These are phyloP conservation scores for Saccharomyces uvarum DNA, from an alignment of 1,139 yeast genomes.

Conservation along the genomic window DNA sequence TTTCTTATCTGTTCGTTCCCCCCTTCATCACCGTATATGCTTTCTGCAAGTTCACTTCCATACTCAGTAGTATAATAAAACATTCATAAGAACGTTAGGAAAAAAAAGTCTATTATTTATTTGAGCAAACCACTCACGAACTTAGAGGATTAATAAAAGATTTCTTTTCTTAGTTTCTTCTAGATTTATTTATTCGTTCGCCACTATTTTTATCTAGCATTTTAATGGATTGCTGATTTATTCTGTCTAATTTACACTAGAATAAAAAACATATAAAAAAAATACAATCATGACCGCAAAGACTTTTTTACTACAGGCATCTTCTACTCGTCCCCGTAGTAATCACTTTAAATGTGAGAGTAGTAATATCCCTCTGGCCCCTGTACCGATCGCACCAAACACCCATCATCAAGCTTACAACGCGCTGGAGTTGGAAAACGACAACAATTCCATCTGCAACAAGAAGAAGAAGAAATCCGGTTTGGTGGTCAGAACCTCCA, in stretches of 20 bases:
- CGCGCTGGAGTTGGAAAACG: background rate
- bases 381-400: constrained; percentile 7
- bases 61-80: background rate
- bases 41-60: background rate
- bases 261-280: background rate
- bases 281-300: background rate
- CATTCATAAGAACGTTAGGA: background rate
- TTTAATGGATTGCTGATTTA: background rate
- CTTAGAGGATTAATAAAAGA: background rate
- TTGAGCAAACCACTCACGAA: background rate
- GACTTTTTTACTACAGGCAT: background rate
- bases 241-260: background rate
- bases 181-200: background rate
- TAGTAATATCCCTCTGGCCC: background rate
- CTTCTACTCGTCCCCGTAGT: background rate
- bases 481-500: constrained; percentile 25
- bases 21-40: background rate
- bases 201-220: background rate
- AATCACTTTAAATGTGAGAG: background rate
- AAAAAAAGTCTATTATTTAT: background rate
- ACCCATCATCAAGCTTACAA: background rate
- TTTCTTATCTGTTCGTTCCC: background rate
- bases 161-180: background rate
- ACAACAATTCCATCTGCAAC: background rate
- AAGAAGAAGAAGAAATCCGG: constrained; percentile 4